Percentiles rank a stretch among this genome's conserved stretches.
phyloP scores from a whole-genome alignment of 1,284 basidiomycete genomes.

The Trichosporon asahii region DNA sequence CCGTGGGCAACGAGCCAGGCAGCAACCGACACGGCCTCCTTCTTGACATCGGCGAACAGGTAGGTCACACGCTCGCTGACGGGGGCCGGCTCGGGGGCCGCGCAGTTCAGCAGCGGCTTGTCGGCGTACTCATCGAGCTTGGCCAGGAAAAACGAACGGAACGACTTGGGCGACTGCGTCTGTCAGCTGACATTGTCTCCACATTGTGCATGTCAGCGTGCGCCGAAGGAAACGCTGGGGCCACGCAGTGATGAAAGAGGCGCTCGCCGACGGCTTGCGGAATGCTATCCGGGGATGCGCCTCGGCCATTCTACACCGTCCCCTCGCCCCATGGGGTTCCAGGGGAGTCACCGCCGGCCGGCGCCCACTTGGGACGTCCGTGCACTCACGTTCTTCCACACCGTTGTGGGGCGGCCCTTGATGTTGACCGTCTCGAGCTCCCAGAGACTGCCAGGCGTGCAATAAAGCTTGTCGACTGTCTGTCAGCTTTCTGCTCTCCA shows the following conservation, averaged over 20 bases:
- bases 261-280: neutral
- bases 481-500: neutral
- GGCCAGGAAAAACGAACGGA: slow-evolving; percentile 35
- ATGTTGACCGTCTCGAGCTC: slow-evolving; percentile 39
- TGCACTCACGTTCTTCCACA: slow-evolving; percentile 42
- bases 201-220: neutral
- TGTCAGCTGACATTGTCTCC: neutral
- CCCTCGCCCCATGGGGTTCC: neutral
- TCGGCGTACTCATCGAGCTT: slow-evolving; percentile 27
- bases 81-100: slow-evolving; percentile 16
- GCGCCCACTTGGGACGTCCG: neutral
- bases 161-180: slow-evolving; percentile 33
- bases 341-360: neutral
- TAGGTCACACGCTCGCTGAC: slow-evolving; percentile 20
- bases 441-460: slow-evolving; percentile 35
- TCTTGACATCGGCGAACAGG: slow-evolving; percentile 32
- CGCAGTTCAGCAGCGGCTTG: slow-evolving; percentile 37
- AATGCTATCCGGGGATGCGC: neutral
- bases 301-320: neutral
- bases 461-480: slow-evolving; percentile 40
- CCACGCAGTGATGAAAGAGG: neutral
- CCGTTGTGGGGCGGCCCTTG: slow-evolving; percentile 28
- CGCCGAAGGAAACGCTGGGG: neutral
- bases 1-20: slow-evolving; percentile 37
- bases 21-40: slow-evolving; percentile 28